A percentile compares a stretch with the other conserved stretches of the same genome.
These are phyloP conservation scores for Mortierella sp. DNA, from an alignment of 371 early-diverging fungal genomes.

Conservation along the genomic window DNA sequence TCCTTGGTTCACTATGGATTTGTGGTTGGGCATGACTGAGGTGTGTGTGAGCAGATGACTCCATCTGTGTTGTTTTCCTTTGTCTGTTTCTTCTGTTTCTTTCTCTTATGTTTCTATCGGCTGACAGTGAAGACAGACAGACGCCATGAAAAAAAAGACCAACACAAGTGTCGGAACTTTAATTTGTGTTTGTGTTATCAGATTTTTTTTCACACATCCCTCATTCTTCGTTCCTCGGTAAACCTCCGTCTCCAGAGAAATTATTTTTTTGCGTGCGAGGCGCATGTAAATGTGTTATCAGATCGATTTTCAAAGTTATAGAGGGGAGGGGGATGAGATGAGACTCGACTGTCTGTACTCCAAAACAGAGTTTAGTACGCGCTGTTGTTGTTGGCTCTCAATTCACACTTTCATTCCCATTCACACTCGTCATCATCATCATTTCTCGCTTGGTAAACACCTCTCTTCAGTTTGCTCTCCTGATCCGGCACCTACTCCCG, in stretches of 20 bases:
- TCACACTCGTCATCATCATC: neutral
- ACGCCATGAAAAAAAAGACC: constrained; percentile 7
- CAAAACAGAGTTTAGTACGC: neutral
- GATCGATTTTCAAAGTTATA: constrained; percentile 2
- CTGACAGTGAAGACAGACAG: neutral
- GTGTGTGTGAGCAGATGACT: neutral
- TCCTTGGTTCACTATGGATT: neutral
- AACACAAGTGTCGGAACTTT: neutral
- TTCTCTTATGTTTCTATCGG: neutral
- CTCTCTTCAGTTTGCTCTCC: neutral
- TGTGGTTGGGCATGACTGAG: neutral
- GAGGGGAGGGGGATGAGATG: neutral
- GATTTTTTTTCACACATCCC: neutral
- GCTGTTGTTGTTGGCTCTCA: neutral
- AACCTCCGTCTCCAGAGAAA: neutral
- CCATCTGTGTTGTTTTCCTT: neutral
- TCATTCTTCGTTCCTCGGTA: neutral
- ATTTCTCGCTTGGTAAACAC: neutral
- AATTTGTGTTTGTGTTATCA: constrained; percentile 15
- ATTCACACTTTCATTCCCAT: neutral
- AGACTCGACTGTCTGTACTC: neutral
- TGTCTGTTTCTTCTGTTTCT: neutral
- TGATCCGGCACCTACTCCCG: neutral
- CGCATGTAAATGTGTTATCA: neutral
- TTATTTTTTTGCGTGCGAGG: neutral